phyloP scores from a whole-genome alignment of 2,329 filamentous ascomycete species.

The Chrysoporthe puriensis region DNA sequence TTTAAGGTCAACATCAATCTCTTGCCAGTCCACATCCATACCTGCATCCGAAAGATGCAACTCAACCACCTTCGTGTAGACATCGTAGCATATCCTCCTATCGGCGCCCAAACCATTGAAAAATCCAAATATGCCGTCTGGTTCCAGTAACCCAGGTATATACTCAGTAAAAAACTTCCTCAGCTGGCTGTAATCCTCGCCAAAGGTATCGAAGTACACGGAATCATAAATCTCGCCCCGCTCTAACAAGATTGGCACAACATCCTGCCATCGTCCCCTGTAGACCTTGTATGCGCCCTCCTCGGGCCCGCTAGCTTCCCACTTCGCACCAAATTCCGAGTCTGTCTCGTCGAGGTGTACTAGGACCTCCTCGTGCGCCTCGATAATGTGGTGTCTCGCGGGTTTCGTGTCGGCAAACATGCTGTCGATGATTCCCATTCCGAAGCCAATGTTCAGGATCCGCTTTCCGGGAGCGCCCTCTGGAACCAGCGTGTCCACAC shows the following conservation, averaged over 20 bases:
- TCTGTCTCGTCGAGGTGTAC: conserved; percentile 58
- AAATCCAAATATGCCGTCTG: conserved; percentile 77
- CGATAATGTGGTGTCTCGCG: conserved; percentile 77
- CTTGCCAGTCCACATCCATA: conserved; percentile 85
- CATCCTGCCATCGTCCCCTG: conserved; percentile 79
- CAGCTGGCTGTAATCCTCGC: conserved; percentile 87
- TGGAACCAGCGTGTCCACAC: conserved; percentile 67
- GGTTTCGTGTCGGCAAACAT: conserved; percentile 74
- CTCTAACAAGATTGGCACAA: conserved; percentile 70
- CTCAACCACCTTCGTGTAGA: conserved; percentile 90
- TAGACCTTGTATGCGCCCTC: conserved; percentile 75
- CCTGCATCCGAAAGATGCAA: conserved; percentile 89
- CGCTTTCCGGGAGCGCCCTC: conserved; percentile 55
- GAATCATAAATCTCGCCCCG: conserved; percentile 76
- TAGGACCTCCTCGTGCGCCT: conserved; percentile 80
- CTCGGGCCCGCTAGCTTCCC: conserved; percentile 59
- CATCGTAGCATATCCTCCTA: conserved; percentile 90
- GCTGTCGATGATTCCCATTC: conserved; percentile 85
- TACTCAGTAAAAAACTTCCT: conserved; percentile 86
- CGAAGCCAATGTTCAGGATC: conserved; percentile 85
- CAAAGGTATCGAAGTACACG: conserved; percentile 98
- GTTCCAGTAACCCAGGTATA: conserved; percentile 77
- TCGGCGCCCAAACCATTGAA: conserved; percentile 94
- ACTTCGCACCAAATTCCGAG: conserved; percentile 57
- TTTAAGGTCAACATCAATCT: conserved; percentile 71